phyloP scores from a whole-genome alignment of 129 eudicot species.

The Chrysanthemum seticuspe region DNA sequence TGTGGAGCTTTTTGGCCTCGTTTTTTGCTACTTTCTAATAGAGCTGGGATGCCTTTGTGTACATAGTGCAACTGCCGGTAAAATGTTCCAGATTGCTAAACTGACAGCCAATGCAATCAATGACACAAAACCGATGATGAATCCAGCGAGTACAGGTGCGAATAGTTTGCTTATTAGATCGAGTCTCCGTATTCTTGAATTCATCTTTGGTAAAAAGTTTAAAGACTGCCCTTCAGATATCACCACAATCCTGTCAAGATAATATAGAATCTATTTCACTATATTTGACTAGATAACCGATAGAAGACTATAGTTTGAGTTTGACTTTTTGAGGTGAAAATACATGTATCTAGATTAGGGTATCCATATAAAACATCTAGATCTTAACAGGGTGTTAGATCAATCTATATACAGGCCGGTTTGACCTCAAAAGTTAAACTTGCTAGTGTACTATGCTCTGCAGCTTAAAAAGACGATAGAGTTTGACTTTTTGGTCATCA shows the following conservation, averaged over 20 bases:
- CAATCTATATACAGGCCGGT: neutral
- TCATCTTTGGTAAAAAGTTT: conserved; percentile 55
- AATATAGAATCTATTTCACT: neutral
- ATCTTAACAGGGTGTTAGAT: neutral
- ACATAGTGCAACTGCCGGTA: conserved; percentile 82
- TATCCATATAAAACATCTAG: neutral
- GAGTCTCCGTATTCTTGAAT: conserved; percentile 52
- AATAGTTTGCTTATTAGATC: no score
- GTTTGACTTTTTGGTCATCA: no score
- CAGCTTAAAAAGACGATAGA: neutral
- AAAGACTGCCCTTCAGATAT: conserved; percentile 82
- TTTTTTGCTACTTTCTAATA: conserved; percentile 53
- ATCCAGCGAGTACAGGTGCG: no score
- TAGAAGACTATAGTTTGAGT: neutral
- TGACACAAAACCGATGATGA: no score
- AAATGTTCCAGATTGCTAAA: conserved; percentile 46
- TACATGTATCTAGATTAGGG: neutral
- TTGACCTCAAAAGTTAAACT: conserved; percentile 20
- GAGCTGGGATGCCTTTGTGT: conserved; percentile 65
- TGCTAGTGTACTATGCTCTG: neutral
- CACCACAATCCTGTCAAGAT: conserved; percentile 75
- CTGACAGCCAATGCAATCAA: no score
- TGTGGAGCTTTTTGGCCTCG: conserved; percentile 18
- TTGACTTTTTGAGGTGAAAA: neutral
- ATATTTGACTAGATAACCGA: no score